Evolutionary conservation across 108 stramenopile species (phyloP), one percentile per base, ranked within the genome.

Genomic region (Skeletonema grethae): DNA sequence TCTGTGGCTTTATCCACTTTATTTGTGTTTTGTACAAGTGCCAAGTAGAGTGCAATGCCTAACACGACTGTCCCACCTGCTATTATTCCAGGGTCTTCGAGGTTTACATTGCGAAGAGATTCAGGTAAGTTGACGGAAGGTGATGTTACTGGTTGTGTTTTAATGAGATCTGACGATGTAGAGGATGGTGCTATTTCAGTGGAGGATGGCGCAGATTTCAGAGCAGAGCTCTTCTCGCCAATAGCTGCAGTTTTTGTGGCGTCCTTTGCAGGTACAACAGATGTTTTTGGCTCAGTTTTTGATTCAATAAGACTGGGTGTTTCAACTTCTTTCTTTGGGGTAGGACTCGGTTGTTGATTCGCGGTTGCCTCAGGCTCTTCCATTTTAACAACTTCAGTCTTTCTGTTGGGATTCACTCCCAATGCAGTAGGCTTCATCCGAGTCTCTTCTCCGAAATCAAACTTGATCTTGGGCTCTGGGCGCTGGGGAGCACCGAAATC

Each of bases 21-120:
- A 36, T 61, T 36, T 18, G 6, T 36, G n/a, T 35, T 61, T 61
- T 61, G 60, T 36, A 32, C 60, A 35, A 61, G 60, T 36, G 60
- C 60, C 2, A 18, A 35, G 20, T 5, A 61, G 5, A 61, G 60
- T 36, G 31, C 13, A 18, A 35, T 20, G 7, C 60, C 60, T 13
- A 61, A 8, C 1, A 61, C 7, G 1, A 35, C 60, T 7, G 22
- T 13, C 16, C 34, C 34, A 61, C 50, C 7, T 22, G 20, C 22
- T 22, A 61, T 36, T 8, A 61, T 35, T 16, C 34, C 60, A 36
- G 31, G 35, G n/a, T 61, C 60, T 32, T 61, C 60, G 35, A 61
- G 5, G 11, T 61, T 36, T 20, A 61, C 7, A 11, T 61, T 61
- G 20, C 50, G 50, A 53, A 53, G 50, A 35, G 16, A 61, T 36